A percentile compares a stretch with the other conserved stretches of the same genome.
phyloP scores from a whole-genome alignment of 148 eudicot genomes.

The Beta vulgaris region DNA sequence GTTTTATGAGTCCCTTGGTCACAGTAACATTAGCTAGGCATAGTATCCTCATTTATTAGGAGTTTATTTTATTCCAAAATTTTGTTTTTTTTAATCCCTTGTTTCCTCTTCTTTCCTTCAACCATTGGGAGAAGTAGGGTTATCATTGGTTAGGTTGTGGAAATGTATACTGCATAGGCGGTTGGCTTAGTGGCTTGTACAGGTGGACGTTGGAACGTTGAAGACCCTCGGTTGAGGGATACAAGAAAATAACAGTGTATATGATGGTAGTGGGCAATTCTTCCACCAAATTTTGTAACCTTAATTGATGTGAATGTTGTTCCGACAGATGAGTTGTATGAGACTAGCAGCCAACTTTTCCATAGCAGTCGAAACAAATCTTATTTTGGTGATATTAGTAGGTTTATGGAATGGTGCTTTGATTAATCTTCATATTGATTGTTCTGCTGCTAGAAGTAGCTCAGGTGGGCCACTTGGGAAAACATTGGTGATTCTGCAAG shows the following conservation, averaged over 20 bases:
- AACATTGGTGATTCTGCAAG: neutral
- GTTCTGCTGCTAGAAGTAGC: neutral
- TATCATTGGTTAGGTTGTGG: slow-evolving; percentile 17
- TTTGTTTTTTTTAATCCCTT: slow-evolving; percentile 14
- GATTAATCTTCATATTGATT: neutral
- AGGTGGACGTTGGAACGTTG: slow-evolving; percentile 13
- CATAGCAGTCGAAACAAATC: neutral
- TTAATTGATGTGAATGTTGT: neutral
- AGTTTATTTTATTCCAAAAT: slow-evolving; percentile 13
- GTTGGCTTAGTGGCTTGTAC: slow-evolving; percentile 28
- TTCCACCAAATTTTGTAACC: slow-evolving; percentile 5
- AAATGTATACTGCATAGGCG: slow-evolving; percentile 29
- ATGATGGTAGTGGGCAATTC: slow-evolving; percentile 18
- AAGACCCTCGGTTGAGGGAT: neutral
- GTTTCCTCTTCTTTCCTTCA: slow-evolving; percentile 1
- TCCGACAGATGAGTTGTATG: neutral
- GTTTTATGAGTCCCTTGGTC: slow-evolving; percentile 68
- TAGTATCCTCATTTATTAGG: slow-evolving; percentile 16
- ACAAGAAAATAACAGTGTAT: slow-evolving; percentile 19
- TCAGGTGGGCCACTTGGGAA: neutral
- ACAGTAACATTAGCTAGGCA: slow-evolving; percentile 37
- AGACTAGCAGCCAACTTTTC: slow-evolving; percentile 10
- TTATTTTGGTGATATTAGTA: neutral
- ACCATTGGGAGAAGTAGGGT: slow-evolving; percentile 7
- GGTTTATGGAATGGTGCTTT: neutral